Evolutionary conservation across 208 protist genomes (phyloP), one percentile per base, ranked within the genome.

Genomic region (Trypanosoma vivax): DNA sequence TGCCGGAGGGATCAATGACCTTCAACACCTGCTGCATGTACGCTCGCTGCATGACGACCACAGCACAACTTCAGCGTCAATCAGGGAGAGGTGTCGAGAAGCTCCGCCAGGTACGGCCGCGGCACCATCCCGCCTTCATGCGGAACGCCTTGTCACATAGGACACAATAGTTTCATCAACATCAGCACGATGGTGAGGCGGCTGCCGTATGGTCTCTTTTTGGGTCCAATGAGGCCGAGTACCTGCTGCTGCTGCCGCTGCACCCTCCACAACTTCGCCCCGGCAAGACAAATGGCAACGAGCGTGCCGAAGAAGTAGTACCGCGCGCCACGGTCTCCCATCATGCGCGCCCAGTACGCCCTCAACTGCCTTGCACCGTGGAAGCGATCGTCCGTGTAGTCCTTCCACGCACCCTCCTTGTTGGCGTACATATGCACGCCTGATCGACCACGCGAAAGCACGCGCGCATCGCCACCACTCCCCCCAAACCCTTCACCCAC

Each of bases 131-230:
- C 5, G 87, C 87, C 58, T 84, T 83, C 52, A 91, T 74, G 21
- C 82, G 87, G 51, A 88, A 94, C 0, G 87, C 87, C 70, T 94
- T 94, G 60, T 94, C 87, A 21, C 83, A 50, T 88, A 94, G n/a
- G 87, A 94, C 2, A 94, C 43, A 41, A 94, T 75, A 16, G 80
- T 94, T 62, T 94, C 87, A 54, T 94, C 87, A n/a, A 94, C 73
- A 50, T 94, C 87, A 94, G 60, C 14, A 94, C 80, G 10, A 94
- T 60, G 7, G 87, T 94, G 0, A 94, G 69, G 5, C 87, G 79
- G 50, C 83, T 90, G 41, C 63, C 70, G 65, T 88, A 94, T 9
- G 60, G 23, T 56, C 88, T 88, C 46, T 89, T 88, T 25, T 77
- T 77, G n/a, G 80, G 80, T 18, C 87, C 87, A 18, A 94, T 54